Evolutionary conservation across 768 basidiomycete species (phyloP).

Genomic region (Podaxis sp.): DNA sequence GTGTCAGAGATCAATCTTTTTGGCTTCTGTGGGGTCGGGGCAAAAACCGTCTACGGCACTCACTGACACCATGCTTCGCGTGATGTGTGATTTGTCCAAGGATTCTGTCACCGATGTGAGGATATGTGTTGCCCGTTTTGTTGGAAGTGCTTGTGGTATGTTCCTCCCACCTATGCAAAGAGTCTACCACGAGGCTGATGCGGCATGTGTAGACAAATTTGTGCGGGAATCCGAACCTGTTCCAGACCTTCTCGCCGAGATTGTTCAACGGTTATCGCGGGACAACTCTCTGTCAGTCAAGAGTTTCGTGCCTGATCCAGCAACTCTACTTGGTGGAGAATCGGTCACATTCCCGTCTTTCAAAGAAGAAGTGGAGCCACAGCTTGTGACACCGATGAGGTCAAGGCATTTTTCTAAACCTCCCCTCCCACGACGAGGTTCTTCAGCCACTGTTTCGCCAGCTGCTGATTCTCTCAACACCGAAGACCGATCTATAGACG

Average conservation of each 20-base stretch:
- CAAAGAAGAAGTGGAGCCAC: neutral
- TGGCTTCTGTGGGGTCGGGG: constrained; percentile 28
- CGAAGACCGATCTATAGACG: neutral
- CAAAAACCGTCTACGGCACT: constrained; percentile 31
- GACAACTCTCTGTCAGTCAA: constrained; percentile 63
- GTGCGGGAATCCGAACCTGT: constrained; percentile 26
- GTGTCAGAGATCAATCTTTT: constrained; percentile 64
- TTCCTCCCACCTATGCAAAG: constrained; percentile 15
- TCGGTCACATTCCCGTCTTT: constrained; percentile 9
- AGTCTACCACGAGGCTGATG: constrained; percentile 12
- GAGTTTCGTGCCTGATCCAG: constrained; percentile 46
- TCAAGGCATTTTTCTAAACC: constrained; percentile 14
- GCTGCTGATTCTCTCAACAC: neutral
- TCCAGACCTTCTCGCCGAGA: constrained; percentile 32
- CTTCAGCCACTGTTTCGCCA: neutral
- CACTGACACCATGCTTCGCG: constrained; percentile 51
- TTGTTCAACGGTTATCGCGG: constrained; percentile 46
- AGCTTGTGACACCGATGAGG: neutral
- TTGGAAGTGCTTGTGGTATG: constrained; percentile 57
- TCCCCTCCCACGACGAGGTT: constrained; percentile 1
- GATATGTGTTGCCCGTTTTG: constrained; percentile 79
- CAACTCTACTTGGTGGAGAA: constrained; percentile 1
- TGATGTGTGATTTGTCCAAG: constrained; percentile 51
- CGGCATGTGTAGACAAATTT: constrained; percentile 25
- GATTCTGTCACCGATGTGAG: constrained; percentile 83